Evolutionary conservation across 306 rosid species (phyloP), one percentile per base, ranked within the genome.

Genomic region (Nissolia schottii): DNA sequence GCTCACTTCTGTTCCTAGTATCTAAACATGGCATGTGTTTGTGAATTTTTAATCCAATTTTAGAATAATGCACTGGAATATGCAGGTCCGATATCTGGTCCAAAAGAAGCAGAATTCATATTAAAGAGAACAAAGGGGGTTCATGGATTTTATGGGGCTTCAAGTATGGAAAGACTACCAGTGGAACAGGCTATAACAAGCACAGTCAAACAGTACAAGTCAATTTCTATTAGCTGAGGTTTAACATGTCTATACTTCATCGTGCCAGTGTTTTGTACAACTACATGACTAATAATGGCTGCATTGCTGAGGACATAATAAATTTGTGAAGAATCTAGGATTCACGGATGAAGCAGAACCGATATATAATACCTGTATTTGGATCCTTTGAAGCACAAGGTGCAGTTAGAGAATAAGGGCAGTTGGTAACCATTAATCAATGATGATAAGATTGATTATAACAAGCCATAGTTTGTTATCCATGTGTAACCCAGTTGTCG

Each of bases 71-170:
- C 64, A 25, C 67, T 72, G 79, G 41, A 67, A 65, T 69, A 57
- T 66, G 75, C 84, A 93, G 98, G 98, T 79, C 97, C 97, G 1
- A 90, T 93, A 76, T 87, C 94, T 43, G 96, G 97, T 78, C 98
- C 98, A 35, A 69, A 71, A 48, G 94, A 90, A 64, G 97, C 97
- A 45, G 94, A 85, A 70, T 93, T 90, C 81, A 74, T 89, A 80
- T 84, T 89, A 68, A 89, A 84, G 90, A 88, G 84, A 77, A 89
- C 97, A 71, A 83, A 76, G 43, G 94, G 90, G 50, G 98, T 93
- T 66, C 90, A 90, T 80, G 97, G 98, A 48, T 93, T 93, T 83
- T 93, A 90, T 70, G 98, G 98, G 10, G 97, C 97, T 37, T 93
- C 97, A 66, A 93, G 97, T 78, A 82, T 93, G 88, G 98, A 90